phyloP scores from a whole-genome alignment of 257 asterid species.

The Solanum verrucosum region DNA sequence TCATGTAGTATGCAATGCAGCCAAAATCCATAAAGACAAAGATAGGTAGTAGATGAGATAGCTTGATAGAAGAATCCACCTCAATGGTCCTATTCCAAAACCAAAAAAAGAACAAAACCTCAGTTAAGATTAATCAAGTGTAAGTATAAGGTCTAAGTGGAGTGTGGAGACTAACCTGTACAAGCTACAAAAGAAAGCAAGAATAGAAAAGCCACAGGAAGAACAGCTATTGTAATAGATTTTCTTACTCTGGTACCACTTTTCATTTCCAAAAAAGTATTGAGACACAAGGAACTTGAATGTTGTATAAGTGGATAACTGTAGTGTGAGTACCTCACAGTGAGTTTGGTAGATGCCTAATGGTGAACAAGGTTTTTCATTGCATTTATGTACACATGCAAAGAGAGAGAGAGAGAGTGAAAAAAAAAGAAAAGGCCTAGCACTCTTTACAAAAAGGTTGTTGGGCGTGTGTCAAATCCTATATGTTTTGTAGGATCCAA shows the following conservation, averaged over 20 bases:
- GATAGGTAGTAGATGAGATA: constrained; percentile 8
- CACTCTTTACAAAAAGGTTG: background rate
- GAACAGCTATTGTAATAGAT: background rate
- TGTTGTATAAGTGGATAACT: background rate
- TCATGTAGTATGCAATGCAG: constrained; percentile 5
- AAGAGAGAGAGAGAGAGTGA: background rate
- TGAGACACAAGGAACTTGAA: background rate
- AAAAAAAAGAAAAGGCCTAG: too few relatives aligned
- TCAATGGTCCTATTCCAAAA: background rate
- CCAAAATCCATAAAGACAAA: constrained; percentile 3
- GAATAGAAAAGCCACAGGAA: background rate
- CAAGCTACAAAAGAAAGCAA: constrained; percentile 5
- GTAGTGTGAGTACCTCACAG: background rate
- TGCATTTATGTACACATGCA: background rate
- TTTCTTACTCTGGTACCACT: background rate
- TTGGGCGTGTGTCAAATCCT: background rate
- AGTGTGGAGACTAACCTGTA: background rate
- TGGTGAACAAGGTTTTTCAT: background rate
- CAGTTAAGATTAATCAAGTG: background rate
- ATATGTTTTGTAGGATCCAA: background rate
- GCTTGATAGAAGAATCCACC: constrained; percentile 14
- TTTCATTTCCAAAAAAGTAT: background rate
- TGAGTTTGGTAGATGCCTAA: background rate
- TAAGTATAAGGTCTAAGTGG: background rate
- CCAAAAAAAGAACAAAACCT: too few relatives aligned